Conservation (phyloP, 139 green algal species). For the Pedinophyceae sp. region DNA sequence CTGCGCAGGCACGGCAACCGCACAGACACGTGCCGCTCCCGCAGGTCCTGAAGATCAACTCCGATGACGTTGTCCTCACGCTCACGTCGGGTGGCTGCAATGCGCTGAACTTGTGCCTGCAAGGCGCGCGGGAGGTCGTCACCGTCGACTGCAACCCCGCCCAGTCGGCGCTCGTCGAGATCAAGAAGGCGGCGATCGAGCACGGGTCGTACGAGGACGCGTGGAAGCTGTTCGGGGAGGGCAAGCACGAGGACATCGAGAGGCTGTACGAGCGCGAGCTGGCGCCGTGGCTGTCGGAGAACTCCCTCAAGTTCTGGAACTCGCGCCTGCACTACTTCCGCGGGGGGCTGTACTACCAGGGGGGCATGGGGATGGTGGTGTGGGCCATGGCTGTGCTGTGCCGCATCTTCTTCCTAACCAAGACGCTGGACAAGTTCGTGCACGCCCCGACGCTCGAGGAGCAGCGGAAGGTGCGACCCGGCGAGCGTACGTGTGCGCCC, state of each 20-base stretch:
- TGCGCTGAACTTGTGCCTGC: conserved; percentile 74
- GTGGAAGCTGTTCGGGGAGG: conserved; percentile 77
- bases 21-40: conserved; percentile 6
- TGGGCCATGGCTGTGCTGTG: conserved; percentile 14
- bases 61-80: conserved; percentile 73
- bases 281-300: conserved; percentile 79
- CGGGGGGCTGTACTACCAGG: conserved; percentile 87
- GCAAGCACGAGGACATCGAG: conserved; percentile 56
- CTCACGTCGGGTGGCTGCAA: conserved; percentile 97
- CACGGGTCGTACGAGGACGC: conserved; percentile 77
- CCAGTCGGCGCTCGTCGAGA: conserved; percentile 82
- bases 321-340: conserved; percentile 76
- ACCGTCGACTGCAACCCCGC: conserved; percentile 96
- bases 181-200: conserved; percentile 75
- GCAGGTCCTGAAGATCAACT: conserved; percentile 65
- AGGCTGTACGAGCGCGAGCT: conserved; percentile 70
- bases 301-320: conserved; percentile 72
- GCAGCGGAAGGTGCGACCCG: conserved; percentile 12
- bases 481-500: no score
- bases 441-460: conserved; percentile 63
- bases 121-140: conserved; percentile 70
- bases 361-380: conserved; percentile 62
- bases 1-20: conserved; percentile 13
- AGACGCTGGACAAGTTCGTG: conserved; percentile 32
- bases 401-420: conserved; percentile 2